Evolutionary conservation across 306 rosid genomes (phyloP).

Genomic region (Clitoria ternatea): DNA sequence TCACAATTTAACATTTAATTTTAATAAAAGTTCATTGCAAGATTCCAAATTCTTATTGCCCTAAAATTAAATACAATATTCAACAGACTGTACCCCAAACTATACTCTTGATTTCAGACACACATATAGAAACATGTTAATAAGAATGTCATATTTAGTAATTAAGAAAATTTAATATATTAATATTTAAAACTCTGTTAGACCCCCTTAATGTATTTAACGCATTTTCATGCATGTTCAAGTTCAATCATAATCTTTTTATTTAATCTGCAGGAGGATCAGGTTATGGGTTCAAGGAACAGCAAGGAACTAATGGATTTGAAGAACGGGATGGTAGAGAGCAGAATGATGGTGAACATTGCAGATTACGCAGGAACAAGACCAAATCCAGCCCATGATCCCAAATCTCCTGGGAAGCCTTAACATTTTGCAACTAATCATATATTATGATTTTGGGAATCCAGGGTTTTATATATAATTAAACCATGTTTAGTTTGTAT

Average conservation of each 20-base stretch:
- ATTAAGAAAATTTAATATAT: no score
- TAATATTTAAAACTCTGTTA: no score
- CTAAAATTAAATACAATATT: not conserved
- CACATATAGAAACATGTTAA: no score
- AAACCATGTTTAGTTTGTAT: no score
- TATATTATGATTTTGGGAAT: not conserved
- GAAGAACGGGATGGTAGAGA: slow-evolving; percentile 8
- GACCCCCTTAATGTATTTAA: no score
- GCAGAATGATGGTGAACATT: slow-evolving; percentile 30
- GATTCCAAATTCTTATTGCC: not conserved
- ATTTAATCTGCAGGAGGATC: slow-evolving; percentile 20
- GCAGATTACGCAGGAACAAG: slow-evolving; percentile 28
- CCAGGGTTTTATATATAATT: not conserved
- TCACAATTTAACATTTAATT: not conserved
- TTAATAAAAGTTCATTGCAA: not conserved
- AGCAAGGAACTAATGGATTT: not conserved
- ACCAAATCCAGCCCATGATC: slow-evolving; percentile 38
- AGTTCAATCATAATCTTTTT: not conserved
- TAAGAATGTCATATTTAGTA: no score
- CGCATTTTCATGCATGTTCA: no score
- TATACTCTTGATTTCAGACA: no score
- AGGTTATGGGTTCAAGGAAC: not conserved
- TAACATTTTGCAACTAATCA: not conserved
- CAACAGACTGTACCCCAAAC: not conserved
- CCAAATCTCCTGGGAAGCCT: slow-evolving; percentile 33